Conservation (phyloP, 2,329 filamentous ascomycete species). For the Arthrinium phaeospermum region DNA sequence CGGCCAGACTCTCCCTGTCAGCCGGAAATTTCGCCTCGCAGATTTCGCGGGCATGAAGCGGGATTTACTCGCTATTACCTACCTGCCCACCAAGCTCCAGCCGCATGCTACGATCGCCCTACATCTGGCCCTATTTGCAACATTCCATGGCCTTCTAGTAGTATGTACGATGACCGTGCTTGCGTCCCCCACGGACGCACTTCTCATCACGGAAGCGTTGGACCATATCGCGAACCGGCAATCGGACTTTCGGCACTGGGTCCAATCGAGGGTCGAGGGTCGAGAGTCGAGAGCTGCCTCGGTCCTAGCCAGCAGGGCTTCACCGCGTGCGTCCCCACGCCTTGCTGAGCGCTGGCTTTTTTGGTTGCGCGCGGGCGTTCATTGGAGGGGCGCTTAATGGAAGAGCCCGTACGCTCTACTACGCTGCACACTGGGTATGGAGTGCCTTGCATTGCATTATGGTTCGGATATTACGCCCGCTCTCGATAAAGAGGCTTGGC, state of each 20-base stretch:
- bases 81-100: neutral
- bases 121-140: neutral
- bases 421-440: constrained; percentile 7
- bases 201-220: neutral
- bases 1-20: neutral
- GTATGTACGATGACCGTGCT: constrained; percentile 10
- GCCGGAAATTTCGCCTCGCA: constrained; percentile 19
- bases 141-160: constrained; percentile 3
- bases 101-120: constrained; percentile 13
- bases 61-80: constrained; percentile 17
- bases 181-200: neutral
- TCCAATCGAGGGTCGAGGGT: neutral
- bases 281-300: neutral
- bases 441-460: constrained; percentile 16
- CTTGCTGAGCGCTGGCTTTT: neutral
- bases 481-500: constrained; percentile 1
- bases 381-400: constrained; percentile 11
- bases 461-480: constrained; percentile 18
- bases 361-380: neutral
- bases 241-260: constrained; percentile 10
- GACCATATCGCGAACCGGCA: neutral
- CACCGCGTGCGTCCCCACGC: constrained; percentile 13
- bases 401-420: constrained; percentile 11
- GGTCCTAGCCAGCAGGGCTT: neutral
- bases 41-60: constrained; percentile 13